Conservation (phyloP, 768 basidiomycete species). For the Suillus sp. region DNA sequence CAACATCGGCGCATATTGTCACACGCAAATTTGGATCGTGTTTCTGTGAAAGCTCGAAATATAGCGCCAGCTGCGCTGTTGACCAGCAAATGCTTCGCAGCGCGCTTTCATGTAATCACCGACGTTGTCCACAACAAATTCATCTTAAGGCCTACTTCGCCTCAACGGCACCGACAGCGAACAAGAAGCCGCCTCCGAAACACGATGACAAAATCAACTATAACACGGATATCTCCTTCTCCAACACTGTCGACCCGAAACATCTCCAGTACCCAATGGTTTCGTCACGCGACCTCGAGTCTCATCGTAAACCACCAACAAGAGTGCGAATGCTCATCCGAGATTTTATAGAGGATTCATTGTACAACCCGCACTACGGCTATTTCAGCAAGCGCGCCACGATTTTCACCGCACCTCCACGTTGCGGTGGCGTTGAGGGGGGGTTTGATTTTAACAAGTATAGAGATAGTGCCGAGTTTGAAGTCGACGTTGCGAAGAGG, state of each 20-base stretch:
- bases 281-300: constrained; percentile 65
- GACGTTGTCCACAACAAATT: constrained; percentile 25
- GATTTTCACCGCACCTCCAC: constrained; percentile 73
- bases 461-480: constrained; percentile 73
- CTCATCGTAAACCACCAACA: constrained; percentile 57
- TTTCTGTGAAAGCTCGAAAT: background rate
- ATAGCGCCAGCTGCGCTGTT: background rate
- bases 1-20: constrained; percentile 12
- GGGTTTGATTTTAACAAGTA: constrained; percentile 70
- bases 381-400: constrained; percentile 94
- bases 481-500: constrained; percentile 73
- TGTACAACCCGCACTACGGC: constrained; percentile 97
- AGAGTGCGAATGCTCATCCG: constrained; percentile 92
- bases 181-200: constrained; percentile 17
- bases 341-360: constrained; percentile 94
- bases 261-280: constrained; percentile 56
- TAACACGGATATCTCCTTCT: constrained; percentile 62
- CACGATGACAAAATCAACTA: constrained; percentile 74
- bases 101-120: constrained; percentile 20
- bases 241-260: constrained; percentile 45
- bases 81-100: constrained; percentile 24
- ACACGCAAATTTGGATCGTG: background rate
- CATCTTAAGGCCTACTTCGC: constrained; percentile 27
- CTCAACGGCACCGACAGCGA: constrained; percentile 22
- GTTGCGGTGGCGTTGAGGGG: constrained; percentile 38